Evolutionary conservation across 169 alveolate genomes (phyloP).

Genomic region (Babesia caballi): DNA sequence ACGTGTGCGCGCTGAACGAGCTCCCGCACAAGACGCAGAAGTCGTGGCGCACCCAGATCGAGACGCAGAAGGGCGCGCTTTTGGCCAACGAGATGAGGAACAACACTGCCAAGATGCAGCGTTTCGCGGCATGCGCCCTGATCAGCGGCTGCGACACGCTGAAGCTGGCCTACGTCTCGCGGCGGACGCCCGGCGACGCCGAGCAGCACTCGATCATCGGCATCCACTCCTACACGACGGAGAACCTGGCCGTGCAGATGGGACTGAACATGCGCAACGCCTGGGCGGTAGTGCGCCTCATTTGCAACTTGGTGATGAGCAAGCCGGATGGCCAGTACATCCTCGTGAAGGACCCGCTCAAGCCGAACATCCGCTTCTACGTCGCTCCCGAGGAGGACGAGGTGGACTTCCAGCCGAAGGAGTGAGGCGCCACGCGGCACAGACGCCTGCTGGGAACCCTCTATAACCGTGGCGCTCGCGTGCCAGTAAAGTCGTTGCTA

Average conservation of each 20-base stretch:
- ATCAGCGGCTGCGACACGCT: slow-evolving; percentile 86
- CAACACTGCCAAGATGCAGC: slow-evolving; percentile 84
- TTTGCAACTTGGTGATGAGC: slow-evolving; percentile 74
- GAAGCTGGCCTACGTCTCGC: slow-evolving; percentile 82
- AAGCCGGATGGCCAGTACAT: slow-evolving; percentile 87
- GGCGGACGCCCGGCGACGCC: slow-evolving; percentile 82
- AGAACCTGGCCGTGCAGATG: slow-evolving; percentile 86
- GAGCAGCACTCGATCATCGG: slow-evolving; percentile 80
- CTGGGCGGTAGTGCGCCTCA: slow-evolving; percentile 85
- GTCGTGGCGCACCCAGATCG: slow-evolving; percentile 85
- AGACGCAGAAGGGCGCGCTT: slow-evolving; percentile 85
- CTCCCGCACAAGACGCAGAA: slow-evolving; percentile 78
- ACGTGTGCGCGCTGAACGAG: slow-evolving; percentile 83
- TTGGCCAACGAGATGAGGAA: slow-evolving; percentile 85
- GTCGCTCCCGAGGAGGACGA: slow-evolving; percentile 83
- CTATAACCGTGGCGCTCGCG: no score
- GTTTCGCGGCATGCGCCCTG: slow-evolving; percentile 85
- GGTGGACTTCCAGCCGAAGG: slow-evolving; percentile 18
- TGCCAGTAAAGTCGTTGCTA: no score
- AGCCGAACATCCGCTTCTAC: slow-evolving; percentile 83
- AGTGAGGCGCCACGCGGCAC: background rate
- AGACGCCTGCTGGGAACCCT: no score
- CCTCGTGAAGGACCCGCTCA: slow-evolving; percentile 85
- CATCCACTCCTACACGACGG: slow-evolving; percentile 85
- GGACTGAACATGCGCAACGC: slow-evolving; percentile 86